These are phyloP conservation scores for Eimeria praecox DNA, from an alignment of 169 alveolate genomes.

Conservation along the genomic window DNA sequence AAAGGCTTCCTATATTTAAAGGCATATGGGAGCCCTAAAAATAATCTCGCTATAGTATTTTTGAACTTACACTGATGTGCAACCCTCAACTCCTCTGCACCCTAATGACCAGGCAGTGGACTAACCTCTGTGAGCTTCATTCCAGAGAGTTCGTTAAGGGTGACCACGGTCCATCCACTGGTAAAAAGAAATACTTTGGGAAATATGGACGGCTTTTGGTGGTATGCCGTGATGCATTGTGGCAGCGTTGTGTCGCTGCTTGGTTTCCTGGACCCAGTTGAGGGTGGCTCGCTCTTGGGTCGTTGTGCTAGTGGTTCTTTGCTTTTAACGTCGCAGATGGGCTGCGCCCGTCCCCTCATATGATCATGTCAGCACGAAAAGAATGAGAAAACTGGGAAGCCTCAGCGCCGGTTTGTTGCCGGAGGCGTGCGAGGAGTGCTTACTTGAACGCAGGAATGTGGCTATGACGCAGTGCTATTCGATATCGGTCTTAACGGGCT, in stretches of 20 bases:
- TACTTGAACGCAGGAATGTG: background rate
- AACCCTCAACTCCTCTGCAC: background rate
- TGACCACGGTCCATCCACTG: background rate
- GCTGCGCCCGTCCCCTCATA: background rate
- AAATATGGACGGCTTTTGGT: background rate
- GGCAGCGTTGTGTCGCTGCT: too few relatives aligned
- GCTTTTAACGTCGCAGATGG: background rate
- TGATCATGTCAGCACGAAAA: background rate
- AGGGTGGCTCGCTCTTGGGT: background rate
- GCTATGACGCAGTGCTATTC: too few relatives aligned
- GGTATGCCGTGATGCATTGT: background rate
- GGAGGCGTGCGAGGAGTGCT: background rate
- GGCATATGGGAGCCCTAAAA: background rate
- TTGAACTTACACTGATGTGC: background rate
- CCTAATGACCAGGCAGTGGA: background rate
- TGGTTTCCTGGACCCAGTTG: too few relatives aligned
- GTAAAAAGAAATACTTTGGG: background rate
- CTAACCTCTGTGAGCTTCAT: background rate
- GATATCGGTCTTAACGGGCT: background rate
- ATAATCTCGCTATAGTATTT: background rate
- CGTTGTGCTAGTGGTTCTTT: background rate
- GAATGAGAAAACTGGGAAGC: background rate
- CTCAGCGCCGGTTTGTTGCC: background rate
- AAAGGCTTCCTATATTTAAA: background rate
- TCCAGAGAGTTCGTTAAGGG: background rate